Evolutionary conservation across 106 monocot genomes (phyloP).

Genomic region (Platanthera zijinensis): DNA sequence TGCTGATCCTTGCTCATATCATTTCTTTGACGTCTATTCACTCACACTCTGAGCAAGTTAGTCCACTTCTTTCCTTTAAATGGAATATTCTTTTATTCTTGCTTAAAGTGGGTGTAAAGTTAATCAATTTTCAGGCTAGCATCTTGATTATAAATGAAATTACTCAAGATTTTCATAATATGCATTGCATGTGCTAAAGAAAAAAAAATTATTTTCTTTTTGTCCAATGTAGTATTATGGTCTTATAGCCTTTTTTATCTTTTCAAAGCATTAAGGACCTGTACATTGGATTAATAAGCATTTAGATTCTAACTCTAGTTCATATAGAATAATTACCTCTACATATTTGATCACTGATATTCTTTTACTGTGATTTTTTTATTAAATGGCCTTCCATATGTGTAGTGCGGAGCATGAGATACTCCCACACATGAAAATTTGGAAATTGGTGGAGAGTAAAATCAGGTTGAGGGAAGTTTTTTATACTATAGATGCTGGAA

Average conservation of each 20-base stretch:
- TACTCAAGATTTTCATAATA: not conserved
- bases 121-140: not conserved
- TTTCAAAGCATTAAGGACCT: not conserved
- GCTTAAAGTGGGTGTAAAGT: not conserved
- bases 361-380: not conserved
- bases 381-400: not conserved
- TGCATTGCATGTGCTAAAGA: not conserved
- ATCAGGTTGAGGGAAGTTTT: too few relatives aligned
- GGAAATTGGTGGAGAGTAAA: too few relatives aligned
- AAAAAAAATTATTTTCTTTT: not conserved
- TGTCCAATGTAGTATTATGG: not conserved
- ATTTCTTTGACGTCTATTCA: slow-evolving; percentile 45
- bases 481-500: too few relatives aligned
- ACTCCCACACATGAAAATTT: too few relatives aligned
- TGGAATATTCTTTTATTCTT: not conserved
- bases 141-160: not conserved
- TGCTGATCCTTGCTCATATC: slow-evolving; percentile 81
- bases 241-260: not conserved
- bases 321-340: not conserved
- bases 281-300: not conserved
- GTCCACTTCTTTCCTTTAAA: slow-evolving; percentile 4
- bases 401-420: not conserved
- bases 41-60: slow-evolving; percentile 37
- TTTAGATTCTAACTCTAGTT: not conserved
- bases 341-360: not conserved